Conservation (phyloP, 2,329 filamentous ascomycete species). For the Talaromyces sp. region DNA sequence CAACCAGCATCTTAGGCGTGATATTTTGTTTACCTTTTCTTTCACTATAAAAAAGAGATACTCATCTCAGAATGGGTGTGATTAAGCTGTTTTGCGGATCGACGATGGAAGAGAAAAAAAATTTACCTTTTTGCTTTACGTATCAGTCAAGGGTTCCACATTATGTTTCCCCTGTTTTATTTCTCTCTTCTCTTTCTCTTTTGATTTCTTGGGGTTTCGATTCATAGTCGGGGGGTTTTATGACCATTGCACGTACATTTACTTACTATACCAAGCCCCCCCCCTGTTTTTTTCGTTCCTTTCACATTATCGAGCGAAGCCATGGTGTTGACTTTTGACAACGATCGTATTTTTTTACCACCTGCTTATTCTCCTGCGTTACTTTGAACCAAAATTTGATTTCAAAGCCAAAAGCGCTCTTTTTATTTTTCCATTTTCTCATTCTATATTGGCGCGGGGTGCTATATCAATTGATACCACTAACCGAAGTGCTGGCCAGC, state of each 20-base stretch:
- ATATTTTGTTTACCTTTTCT: conserved; percentile 5
- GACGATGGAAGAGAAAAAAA: neutral
- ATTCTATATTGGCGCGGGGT: neutral
- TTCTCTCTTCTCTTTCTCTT: conserved; percentile 13
- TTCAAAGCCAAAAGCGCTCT: neutral
- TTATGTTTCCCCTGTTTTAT: conserved; percentile 6
- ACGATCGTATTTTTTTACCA: neutral
- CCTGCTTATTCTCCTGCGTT: neutral
- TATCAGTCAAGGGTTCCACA: conserved; percentile 10
- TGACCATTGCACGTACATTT: neutral
- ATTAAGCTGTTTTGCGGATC: neutral
- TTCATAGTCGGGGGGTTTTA: neutral
- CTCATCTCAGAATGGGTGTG: neutral
- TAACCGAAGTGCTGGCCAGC: neutral
- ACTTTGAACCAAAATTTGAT: neutral
- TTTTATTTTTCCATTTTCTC: neutral
- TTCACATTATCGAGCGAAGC: neutral
- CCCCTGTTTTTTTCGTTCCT: neutral
- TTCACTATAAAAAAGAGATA: neutral
- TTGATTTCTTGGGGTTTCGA: neutral
- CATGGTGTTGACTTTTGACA: neutral
- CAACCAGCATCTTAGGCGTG: conserved; percentile 12
- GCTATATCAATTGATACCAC: neutral
- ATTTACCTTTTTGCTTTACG: neutral
- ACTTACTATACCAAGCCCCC: neutral